Percentiles rank a stretch among this genome's conserved stretches.
These are phyloP conservation scores for Quercus engelmannii DNA, from an alignment of 306 rosid species.

Conservation along the genomic window DNA sequence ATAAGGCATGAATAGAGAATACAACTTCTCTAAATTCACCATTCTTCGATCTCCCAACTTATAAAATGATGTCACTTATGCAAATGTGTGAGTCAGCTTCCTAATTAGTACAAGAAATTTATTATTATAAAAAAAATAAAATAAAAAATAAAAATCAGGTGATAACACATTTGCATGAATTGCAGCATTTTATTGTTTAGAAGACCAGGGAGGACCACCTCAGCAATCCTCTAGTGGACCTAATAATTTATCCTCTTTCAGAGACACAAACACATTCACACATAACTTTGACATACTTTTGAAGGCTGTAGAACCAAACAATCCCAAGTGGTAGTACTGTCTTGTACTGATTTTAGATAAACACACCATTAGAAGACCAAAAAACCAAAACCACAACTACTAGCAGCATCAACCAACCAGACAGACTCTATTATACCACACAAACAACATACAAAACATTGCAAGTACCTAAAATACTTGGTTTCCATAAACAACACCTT, in stretches of 20 bases:
- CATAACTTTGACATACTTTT: not conserved
- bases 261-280: no score
- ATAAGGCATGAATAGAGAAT: not conserved
- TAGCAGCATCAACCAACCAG: not conserved
- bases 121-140: no score
- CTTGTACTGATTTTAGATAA: not conserved
- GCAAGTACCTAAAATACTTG: not conserved
- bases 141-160: no score
- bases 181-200: no score
- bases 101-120: no score
- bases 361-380: not conserved
- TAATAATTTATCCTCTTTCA: no score
- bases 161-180: no score
- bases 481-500: not conserved
- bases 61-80: no score
- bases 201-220: not conserved
- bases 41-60: not conserved
- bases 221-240: no score
- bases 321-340: not conserved
- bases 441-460: not conserved
- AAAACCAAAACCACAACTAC: not conserved
- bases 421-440: not conserved
- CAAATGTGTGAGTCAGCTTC: no score
- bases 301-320: not conserved
- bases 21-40: not conserved